Evolutionary conservation across 2,329 filamentous ascomycete genomes (phyloP), one percentile per base, ranked within the genome.

Genomic region (Microcyclosporella mali): DNA sequence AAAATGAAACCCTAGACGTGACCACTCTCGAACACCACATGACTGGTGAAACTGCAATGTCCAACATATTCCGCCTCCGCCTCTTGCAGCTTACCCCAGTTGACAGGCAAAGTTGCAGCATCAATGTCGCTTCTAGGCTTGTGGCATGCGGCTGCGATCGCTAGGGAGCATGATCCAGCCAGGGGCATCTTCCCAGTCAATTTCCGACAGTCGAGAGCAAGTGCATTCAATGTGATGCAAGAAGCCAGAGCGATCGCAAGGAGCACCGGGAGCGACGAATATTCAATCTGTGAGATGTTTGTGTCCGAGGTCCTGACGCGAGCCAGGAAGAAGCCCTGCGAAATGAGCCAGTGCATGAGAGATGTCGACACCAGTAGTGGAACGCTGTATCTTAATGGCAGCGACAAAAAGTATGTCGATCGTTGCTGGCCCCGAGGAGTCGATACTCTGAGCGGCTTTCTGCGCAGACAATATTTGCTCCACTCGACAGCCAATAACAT

Each of bases 281-380:
- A 51, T 3, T 42, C 47, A 6, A 50, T 37, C 15, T 25, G 18
- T 10, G 41, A 41, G 27, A 45, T 27, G 18, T 40, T 34, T 12
- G 18, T 21, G 14, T 43, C n/a, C 34, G 42, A 49, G 8, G 21
- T 36, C 2, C 60, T 53, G 12, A 69, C 56, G 1, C 55, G 52
- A 1, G 66, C 64, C 2, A 73, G 47, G 51, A 70, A 73, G 3
- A 72, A 47, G 14, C 56, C 59, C 37, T 71, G 65, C 0, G 70
- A 72, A 6, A 70, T 56, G 0, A 72, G 51, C 68, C 68, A 73
- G 47, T 72, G 70, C 2, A 72, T 46, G 0, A 60, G n/a, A 0
- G 53, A 58, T 3, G 61, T 65, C 0, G 53, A 14, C 0, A 53
- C 19, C n/a, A 69, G 51, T 0, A 72, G 56, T 0, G 68, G 70